phyloP scores from a whole-genome alignment of 2,329 filamentous ascomycete genomes.

The Pseudogymnoascus sp. region DNA sequence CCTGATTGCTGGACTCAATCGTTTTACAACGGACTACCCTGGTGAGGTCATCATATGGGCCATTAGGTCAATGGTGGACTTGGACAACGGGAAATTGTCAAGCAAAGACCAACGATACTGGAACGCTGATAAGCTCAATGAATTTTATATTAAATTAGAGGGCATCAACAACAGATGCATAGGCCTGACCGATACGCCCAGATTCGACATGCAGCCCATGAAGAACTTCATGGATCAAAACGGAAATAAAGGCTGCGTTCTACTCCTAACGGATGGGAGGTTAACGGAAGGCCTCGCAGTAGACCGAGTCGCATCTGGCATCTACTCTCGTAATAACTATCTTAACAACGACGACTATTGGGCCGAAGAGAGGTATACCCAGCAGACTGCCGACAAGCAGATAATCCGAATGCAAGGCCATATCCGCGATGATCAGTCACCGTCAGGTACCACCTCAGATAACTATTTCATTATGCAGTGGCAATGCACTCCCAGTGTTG shows the following conservation, averaged over 20 bases:
- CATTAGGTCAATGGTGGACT: background rate
- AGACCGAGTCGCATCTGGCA: background rate
- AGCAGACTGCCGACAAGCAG: background rate
- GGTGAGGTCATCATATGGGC: background rate
- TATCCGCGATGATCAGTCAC: background rate
- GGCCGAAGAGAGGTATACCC: background rate
- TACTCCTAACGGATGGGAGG: background rate
- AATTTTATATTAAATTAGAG: background rate
- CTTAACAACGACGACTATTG: background rate
- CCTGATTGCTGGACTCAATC: background rate
- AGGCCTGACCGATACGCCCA: background rate
- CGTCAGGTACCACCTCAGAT: background rate
- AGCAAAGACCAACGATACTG: background rate
- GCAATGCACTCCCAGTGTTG: background rate
- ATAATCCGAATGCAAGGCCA: background rate
- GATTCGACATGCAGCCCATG: background rate
- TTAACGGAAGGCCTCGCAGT: background rate
- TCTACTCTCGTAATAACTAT: background rate
- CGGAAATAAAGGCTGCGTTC: background rate
- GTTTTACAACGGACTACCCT: background rate
- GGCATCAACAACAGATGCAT: background rate
- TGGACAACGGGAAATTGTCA: background rate
- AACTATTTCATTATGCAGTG: background rate
- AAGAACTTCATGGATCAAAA: background rate
- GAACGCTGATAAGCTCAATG: background rate